Base-by-base conservation (phyloP, 1,284 basidiomycete species). In the Vanrija pseudolonga region DNA sequence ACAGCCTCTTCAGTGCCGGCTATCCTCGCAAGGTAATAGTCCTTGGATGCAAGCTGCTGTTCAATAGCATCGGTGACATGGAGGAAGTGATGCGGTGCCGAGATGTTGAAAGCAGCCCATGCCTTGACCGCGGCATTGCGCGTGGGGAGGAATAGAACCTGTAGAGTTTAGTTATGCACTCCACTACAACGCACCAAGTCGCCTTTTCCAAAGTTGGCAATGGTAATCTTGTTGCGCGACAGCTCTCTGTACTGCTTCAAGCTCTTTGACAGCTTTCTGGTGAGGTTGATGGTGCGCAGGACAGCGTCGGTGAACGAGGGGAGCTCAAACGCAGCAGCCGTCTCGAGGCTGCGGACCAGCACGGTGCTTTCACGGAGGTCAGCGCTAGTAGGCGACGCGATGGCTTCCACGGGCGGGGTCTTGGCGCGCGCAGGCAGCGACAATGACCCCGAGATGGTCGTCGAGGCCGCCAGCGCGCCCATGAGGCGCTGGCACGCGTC, bases 101-200 rank as follows among this genome's bases (percentile, higher is more conserved):
- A 92, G 7, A 96, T 88, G 75, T 96, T 96, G 77, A 96, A 96
- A 17, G 92, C 93, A n/a, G 93, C 93, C 92, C 92, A 97, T 0
- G 90, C 89, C 70, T 91, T 91, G 39, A 88, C 86, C 2, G 90
- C 83, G 18, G 91, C 90, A 73, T 96, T 96, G 47, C 94, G 81
- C 0, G 96, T 98, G 1, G 95, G 95, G 26, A 98, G 79, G 76
- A 98, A 99, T 37, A 99, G 80, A 0, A 93, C 76, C 60, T 70
- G 6, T 1, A 9, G 24, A 26, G 14, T 32, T 32, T n/a, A 40
- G 12, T 22, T n/a, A n/a, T n/a, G n/a, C 15, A 32, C 40, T 52
- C 53, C 53, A 49, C 43, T 17, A 23, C 19, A 2, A 59, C 67
- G 59, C 50, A 67, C 93, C 48, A 98, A 79, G 77, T 98, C 94